Evolutionary conservation across 1,284 basidiomycete genomes (phyloP).

Genomic region (Marasmius tenuissimus): DNA sequence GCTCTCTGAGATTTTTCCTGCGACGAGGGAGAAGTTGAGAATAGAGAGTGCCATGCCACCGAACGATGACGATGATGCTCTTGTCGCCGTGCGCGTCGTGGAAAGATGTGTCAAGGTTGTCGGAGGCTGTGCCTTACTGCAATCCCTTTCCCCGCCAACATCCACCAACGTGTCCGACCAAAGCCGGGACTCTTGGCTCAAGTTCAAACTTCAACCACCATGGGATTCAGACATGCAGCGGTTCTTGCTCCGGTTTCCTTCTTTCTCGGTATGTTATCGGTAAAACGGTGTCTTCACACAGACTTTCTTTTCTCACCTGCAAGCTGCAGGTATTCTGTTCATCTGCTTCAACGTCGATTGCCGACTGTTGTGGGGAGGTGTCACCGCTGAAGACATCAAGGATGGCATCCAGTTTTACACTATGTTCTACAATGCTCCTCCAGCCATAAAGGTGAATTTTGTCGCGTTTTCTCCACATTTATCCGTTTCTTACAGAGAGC

Average conservation of each 20-base stretch:
- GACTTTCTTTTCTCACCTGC: slow-evolving; percentile 1
- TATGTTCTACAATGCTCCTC: slow-evolving; percentile 88
- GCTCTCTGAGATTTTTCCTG: too few relatives aligned
- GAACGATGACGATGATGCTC: too few relatives aligned
- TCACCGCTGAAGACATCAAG: slow-evolving; percentile 61
- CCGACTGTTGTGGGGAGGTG: slow-evolving; percentile 68
- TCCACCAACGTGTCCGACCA: background rate
- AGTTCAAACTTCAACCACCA: slow-evolving; percentile 31
- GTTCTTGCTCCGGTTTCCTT: slow-evolving; percentile 83
- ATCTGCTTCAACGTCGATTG: slow-evolving; percentile 89
- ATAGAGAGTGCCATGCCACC: too few relatives aligned
- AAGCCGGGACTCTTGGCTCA: background rate
- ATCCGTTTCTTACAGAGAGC: background rate
- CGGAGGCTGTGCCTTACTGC: too few relatives aligned
- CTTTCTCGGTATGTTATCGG: slow-evolving; percentile 59
- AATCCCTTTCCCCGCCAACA: background rate
- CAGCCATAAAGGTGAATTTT: slow-evolving; percentile 76
- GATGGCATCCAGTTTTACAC: slow-evolving; percentile 87
- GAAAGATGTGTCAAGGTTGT: too few relatives aligned
- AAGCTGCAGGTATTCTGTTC: slow-evolving; percentile 71
- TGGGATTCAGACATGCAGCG: slow-evolving; percentile 86
- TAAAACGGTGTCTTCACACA: slow-evolving; percentile 8
- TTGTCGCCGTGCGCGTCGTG: too few relatives aligned
- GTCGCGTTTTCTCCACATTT: slow-evolving; percentile 3
- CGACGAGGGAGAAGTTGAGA: too few relatives aligned